Conservation (phyloP, 805 yeast species). For the Torulaspora gathmanii region DNA sequence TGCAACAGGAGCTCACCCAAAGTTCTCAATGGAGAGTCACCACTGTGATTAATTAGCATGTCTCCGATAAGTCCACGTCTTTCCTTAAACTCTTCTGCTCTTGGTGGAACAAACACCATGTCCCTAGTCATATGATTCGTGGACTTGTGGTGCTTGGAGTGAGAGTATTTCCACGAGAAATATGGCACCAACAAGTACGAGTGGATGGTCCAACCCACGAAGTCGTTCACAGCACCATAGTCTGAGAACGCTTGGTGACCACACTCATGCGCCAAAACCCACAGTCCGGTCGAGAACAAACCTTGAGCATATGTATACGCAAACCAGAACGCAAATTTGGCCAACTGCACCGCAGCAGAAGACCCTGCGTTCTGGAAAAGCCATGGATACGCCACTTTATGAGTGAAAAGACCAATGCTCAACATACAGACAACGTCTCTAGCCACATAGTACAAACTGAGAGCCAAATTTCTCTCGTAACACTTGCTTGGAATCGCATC, state of each 20-base stretch:
- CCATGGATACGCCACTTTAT: slow-evolving; percentile 16
- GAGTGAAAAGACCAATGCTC: slow-evolving; percentile 46
- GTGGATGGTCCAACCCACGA: slow-evolving; percentile 80
- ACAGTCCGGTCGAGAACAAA: slow-evolving; percentile 67
- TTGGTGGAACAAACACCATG: slow-evolving; percentile 78
- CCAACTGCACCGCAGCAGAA: slow-evolving; percentile 9
- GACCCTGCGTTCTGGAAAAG: slow-evolving; percentile 8
- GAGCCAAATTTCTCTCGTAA: slow-evolving; percentile 55
- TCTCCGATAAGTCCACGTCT: slow-evolving; percentile 34
- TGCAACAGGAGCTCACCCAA: slow-evolving; percentile 53
- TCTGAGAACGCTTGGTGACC: slow-evolving; percentile 85
- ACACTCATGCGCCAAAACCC: slow-evolving; percentile 90
- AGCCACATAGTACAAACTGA: slow-evolving; percentile 59
- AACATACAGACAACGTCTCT: slow-evolving; percentile 55
- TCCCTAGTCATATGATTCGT: slow-evolving; percentile 80
- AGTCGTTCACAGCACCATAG: slow-evolving; percentile 66
- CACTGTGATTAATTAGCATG: slow-evolving; percentile 51
- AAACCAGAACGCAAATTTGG: slow-evolving; percentile 57
- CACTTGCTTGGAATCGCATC: slow-evolving; percentile 69
- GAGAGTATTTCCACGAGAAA: slow-evolving; percentile 81
- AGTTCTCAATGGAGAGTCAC: slow-evolving; percentile 70
- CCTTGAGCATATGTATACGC: slow-evolving; percentile 53
- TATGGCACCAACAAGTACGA: slow-evolving; percentile 76
- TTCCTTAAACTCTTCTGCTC: slow-evolving; percentile 51
- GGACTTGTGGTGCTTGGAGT: slow-evolving; percentile 85